phyloP scores from a whole-genome alignment of 31 red algal genomes.

The Odonthalia washingtoniensis region DNA sequence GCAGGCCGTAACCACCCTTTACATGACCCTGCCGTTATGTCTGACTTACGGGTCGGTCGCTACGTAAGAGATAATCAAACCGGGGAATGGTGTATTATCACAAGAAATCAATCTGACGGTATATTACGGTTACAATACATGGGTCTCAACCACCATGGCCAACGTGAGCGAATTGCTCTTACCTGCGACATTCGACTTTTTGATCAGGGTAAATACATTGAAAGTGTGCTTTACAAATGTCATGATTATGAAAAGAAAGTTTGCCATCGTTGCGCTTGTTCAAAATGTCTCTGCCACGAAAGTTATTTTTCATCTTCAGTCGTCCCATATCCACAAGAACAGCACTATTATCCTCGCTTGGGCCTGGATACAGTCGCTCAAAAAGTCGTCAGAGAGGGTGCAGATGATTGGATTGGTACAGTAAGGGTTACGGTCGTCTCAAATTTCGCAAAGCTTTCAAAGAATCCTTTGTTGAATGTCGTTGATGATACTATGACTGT shows the following conservation, averaged over 20 bases:
- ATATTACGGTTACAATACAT: slow-evolving; percentile 56
- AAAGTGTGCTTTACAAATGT: slow-evolving; percentile 62
- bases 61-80: slow-evolving; percentile 58
- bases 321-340: too few species aligned
- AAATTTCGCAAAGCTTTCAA: not conserved
- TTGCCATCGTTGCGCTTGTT: slow-evolving; percentile 30
- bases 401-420: slow-evolving; percentile 41
- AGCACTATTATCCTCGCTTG: not conserved
- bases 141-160: not conserved
- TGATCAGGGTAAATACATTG: slow-evolving; percentile 37
- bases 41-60: slow-evolving; percentile 58
- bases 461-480: slow-evolving; percentile 10
- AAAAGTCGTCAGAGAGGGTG: slow-evolving; percentile 47
- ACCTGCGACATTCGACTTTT: slow-evolving; percentile 54
- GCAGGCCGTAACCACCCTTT: slow-evolving; percentile 56
- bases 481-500: slow-evolving; percentile 60
- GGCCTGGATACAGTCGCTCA: slow-evolving; percentile 26
- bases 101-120: slow-evolving; percentile 44
- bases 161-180: slow-evolving; percentile 56
- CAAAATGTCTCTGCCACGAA: slow-evolving; percentile 3
- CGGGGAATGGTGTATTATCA: slow-evolving; percentile 68
- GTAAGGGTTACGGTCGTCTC: slow-evolving; percentile 58
- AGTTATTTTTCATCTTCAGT: not conserved
- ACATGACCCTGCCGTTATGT: slow-evolving; percentile 54
- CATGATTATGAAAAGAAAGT: slow-evolving; percentile 49